Conservation (phyloP, 176 grass and related monocot genomes). For the Zoysia japonica region DNA sequence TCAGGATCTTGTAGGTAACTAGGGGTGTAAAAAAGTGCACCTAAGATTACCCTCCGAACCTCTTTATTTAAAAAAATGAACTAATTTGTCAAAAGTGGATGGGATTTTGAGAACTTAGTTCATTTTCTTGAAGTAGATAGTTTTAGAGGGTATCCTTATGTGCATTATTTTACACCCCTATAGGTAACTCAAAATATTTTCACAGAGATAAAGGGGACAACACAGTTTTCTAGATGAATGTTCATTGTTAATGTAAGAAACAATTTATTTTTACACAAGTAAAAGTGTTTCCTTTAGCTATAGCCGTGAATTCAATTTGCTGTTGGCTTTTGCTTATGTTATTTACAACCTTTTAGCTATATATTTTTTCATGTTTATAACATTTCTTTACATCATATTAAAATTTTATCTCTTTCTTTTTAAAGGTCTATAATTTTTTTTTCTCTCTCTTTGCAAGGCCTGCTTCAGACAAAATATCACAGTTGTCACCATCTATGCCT, state of each 20-base stretch:
- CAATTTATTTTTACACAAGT: neutral
- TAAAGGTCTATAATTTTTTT: conserved; percentile 23
- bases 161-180: neutral
- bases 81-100: too few relatives aligned
- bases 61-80: too few relatives aligned
- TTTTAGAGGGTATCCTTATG: too few relatives aligned
- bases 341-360: neutral
- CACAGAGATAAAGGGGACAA: neutral
- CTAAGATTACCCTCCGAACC: too few relatives aligned
- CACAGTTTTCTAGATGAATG: neutral
- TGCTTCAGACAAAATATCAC: conserved; percentile 89
- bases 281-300: neutral
- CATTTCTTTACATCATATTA: neutral
- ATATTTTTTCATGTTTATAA: too few relatives aligned
- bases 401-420: conserved; percentile 18
- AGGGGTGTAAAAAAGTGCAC: too few relatives aligned
- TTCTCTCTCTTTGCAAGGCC: conserved; percentile 55
- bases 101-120: too few relatives aligned
- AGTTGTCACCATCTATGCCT: conserved; percentile 94
- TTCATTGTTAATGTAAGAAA: neutral
- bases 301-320: neutral
- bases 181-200: neutral
- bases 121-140: too few relatives aligned
- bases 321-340: neutral
- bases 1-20: neutral